Evolutionary conservation across 148 eudicot species (phyloP).

Genomic region (Heliosperma pusillum): DNA sequence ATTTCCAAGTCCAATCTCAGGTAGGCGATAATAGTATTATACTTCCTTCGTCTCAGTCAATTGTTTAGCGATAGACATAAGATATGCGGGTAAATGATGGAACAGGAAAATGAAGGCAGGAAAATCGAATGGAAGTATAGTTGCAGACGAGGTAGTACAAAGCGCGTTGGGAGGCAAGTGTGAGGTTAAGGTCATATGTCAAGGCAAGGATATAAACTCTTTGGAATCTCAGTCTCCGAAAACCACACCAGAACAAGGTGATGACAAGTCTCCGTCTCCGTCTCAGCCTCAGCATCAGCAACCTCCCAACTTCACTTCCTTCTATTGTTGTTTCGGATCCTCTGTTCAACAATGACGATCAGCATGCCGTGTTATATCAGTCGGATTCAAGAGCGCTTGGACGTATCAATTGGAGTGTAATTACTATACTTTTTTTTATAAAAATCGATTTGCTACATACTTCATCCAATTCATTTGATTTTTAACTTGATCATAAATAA

Average conservation of each 20-base stretch:
- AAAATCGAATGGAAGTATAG: constrained; percentile 44
- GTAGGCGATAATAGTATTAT: constrained; percentile 18
- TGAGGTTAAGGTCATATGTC: constrained; percentile 57
- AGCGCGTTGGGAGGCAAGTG: constrained; percentile 49
- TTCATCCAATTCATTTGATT: too few relatives aligned
- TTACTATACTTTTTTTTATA: too few relatives aligned
- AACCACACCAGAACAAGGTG: neutral
- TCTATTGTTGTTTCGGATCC: constrained; percentile 34
- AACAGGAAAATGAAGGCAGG: constrained; percentile 53
- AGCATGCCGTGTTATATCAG: neutral
- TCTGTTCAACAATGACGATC: neutral
- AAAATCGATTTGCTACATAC: too few relatives aligned
- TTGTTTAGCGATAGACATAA: neutral
- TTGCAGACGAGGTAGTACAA: constrained; percentile 46
- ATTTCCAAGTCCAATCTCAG: constrained; percentile 59
- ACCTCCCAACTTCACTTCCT: constrained; percentile 14
- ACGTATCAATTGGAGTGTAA: too few relatives aligned
- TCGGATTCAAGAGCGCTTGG: too few relatives aligned
- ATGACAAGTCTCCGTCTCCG: neutral
- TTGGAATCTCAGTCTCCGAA: neutral
- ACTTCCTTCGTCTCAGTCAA: neutral
- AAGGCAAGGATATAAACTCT: constrained; percentile 50
- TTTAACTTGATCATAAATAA: too few relatives aligned
- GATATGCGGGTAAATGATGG: neutral
- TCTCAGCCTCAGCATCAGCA: neutral